phyloP scores from a whole-genome alignment of 768 basidiomycete species.

The Hericium erinaceus region DNA sequence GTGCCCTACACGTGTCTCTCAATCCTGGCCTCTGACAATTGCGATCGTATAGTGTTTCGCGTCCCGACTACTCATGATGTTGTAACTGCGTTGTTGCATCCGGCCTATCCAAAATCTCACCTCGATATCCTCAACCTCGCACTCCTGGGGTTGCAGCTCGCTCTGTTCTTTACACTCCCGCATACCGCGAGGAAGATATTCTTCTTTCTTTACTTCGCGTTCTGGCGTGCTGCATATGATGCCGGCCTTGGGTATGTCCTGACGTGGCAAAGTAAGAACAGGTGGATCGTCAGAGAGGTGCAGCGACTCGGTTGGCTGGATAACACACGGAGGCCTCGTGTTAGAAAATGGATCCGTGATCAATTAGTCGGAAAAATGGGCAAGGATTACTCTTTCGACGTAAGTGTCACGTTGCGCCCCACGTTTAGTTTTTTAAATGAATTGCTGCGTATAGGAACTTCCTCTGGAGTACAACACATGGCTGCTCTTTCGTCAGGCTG shows the following conservation, averaged over 20 bases:
- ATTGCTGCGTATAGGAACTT: slow-evolving; percentile 46
- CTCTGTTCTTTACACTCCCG: slow-evolving; percentile 63
- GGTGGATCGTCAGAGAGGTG: slow-evolving; percentile 83
- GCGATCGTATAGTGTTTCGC: slow-evolving; percentile 58
- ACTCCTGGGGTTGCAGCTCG: slow-evolving; percentile 66
- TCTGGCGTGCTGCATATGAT: slow-evolving; percentile 91
- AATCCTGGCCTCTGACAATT: not conserved
- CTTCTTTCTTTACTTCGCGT: slow-evolving; percentile 85
- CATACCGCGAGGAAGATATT: slow-evolving; percentile 46
- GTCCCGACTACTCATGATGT: slow-evolving; percentile 92
- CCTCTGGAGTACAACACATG: slow-evolving; percentile 94
- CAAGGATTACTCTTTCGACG: slow-evolving; percentile 87
- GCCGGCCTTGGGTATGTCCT: slow-evolving; percentile 90
- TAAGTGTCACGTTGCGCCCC: slow-evolving; percentile 28
- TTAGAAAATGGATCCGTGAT: slow-evolving; percentile 75
- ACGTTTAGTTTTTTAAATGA: slow-evolving; percentile 1
- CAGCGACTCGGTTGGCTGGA: slow-evolving; percentile 87
- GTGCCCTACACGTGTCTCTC: not conserved
- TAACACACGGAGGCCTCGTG: slow-evolving; percentile 43
- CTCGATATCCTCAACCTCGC: slow-evolving; percentile 81
- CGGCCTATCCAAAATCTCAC: slow-evolving; percentile 77
- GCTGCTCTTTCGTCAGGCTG: slow-evolving; percentile 92
- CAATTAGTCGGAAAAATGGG: slow-evolving; percentile 93
- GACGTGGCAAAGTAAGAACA: slow-evolving; percentile 90
- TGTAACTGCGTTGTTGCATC: slow-evolving; percentile 76